These are phyloP conservation scores for Iris pallida DNA, from an alignment of 116 monocot genomes.

Conservation along the genomic window DNA sequence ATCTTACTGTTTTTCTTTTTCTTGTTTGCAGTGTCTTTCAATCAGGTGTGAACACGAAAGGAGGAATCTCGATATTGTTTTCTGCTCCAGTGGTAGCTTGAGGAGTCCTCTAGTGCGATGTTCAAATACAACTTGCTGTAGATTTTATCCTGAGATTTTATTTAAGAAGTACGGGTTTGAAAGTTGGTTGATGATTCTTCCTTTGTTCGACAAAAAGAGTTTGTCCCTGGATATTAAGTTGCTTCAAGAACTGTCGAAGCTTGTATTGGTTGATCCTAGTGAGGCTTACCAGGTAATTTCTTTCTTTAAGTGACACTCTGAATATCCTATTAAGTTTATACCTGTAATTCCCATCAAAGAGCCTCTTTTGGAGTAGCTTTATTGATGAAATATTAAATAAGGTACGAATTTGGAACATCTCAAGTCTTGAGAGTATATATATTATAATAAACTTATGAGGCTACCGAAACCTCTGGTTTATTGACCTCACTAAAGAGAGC, in stretches of 20 bases:
- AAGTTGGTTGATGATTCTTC: slow-evolving; percentile 47
- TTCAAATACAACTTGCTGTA: slow-evolving; percentile 41
- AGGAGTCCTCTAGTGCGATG: neutral
- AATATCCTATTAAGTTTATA: no score
- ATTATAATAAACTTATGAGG: no score
- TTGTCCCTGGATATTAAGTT: slow-evolving; percentile 56
- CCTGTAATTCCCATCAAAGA: no score
- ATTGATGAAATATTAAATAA: no score
- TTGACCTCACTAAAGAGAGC: no score
- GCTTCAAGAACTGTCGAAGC: slow-evolving; percentile 40
- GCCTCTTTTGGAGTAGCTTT: no score
- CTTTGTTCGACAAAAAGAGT: slow-evolving; percentile 57
- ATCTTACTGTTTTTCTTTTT: slow-evolving; percentile 8
- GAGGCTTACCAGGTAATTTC: slow-evolving; percentile 39
- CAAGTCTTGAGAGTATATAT: no score
- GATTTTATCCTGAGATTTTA: slow-evolving; percentile 33
- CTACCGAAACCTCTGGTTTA: no score
- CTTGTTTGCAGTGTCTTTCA: slow-evolving; percentile 41
- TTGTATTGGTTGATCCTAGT: slow-evolving; percentile 20
- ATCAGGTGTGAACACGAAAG: slow-evolving; percentile 46
- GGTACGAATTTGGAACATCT: no score
- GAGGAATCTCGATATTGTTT: slow-evolving; percentile 24
- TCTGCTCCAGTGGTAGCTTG: slow-evolving; percentile 14
- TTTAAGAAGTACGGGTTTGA: slow-evolving; percentile 26
- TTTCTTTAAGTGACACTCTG: no score